phyloP scores from a whole-genome alignment of 108 stramenopile genomes.

The Bacterosira constricta region DNA sequence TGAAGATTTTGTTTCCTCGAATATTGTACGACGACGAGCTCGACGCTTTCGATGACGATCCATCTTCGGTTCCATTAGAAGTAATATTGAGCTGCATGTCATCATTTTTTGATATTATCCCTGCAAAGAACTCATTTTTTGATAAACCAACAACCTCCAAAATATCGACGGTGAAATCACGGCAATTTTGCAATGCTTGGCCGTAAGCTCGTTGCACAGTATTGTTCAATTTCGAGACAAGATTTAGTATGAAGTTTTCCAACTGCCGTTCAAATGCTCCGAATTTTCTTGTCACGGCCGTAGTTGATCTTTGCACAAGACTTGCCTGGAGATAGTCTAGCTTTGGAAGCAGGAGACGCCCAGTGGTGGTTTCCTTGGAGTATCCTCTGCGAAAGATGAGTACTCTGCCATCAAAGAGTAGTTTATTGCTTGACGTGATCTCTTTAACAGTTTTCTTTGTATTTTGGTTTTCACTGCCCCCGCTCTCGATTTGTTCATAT shows the following conservation, averaged over 20 bases:
- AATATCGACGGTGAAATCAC: background rate
- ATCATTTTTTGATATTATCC: background rate
- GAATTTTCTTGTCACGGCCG: conserved; percentile 45
- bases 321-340: conserved; percentile 85
- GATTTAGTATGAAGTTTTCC: conserved; percentile 3
- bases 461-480: conserved; percentile 24
- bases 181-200: background rate
- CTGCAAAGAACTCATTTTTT: conserved; percentile 11
- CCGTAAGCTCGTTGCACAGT: background rate
- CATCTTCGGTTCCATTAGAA: too few species aligned
- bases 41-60: background rate
- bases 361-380: conserved; percentile 68
- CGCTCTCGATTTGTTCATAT: conserved; percentile 20
- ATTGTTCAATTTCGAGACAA: background rate
- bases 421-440: background rate
- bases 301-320: conserved; percentile 73
- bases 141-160: conserved; percentile 16
- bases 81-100: background rate
- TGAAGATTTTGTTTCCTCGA: conserved; percentile 52
- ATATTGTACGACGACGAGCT: background rate
- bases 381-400: conserved; percentile 83
- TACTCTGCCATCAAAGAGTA: conserved; percentile 71
- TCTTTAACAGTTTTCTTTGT: background rate
- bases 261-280: conserved; percentile 42
- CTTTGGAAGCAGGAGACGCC: conserved; percentile 74